These are phyloP conservation scores for Aspergillus carlsbadensis DNA, from an alignment of 495 filamentous ascomycete species.

Conservation along the genomic window DNA sequence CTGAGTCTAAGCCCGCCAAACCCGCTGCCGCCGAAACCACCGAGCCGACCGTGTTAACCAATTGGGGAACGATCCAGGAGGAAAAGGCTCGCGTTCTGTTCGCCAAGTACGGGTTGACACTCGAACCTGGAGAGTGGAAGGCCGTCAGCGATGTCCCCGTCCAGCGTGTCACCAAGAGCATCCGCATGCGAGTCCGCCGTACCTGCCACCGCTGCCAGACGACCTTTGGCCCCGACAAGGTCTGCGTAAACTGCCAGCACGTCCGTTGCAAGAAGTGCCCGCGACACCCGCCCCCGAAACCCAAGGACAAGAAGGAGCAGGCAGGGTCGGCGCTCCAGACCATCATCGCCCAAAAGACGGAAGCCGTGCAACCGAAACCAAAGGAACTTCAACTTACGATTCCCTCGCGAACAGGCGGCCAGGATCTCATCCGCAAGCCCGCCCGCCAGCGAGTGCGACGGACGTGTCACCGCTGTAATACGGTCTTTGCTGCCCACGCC, in stretches of 20 bases:
- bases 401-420: slow-evolving; percentile 63
- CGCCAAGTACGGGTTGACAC: slow-evolving; percentile 69
- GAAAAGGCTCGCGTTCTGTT: slow-evolving; percentile 71
- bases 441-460: slow-evolving; percentile 70
- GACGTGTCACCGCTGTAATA: slow-evolving; percentile 74
- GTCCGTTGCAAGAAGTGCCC: slow-evolving; percentile 76
- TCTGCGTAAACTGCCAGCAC: slow-evolving; percentile 73
- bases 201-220: slow-evolving; percentile 77
- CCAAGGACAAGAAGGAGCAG: slow-evolving; percentile 40
- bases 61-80: slow-evolving; percentile 50
- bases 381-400: slow-evolving; percentile 49
- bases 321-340: slow-evolving; percentile 40
- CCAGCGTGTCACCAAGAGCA: slow-evolving; percentile 78
- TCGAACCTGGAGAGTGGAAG: slow-evolving; percentile 70
- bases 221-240: slow-evolving; percentile 66
- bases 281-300: slow-evolving; percentile 60
- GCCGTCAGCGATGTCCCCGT: slow-evolving; percentile 54
- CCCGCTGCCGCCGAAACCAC: slow-evolving; percentile 13
- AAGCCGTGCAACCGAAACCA: slow-evolving; percentile 19
- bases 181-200: slow-evolving; percentile 88
- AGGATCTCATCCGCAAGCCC: slow-evolving; percentile 66
- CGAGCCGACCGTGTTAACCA: slow-evolving; percentile 27
- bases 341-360: slow-evolving; percentile 18
- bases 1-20: not conserved
- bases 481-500: slow-evolving; percentile 54